Evolutionary conservation across 2,329 filamentous ascomycete genomes (phyloP).

Genomic region (Microdochium trichocladiopsis): DNA sequence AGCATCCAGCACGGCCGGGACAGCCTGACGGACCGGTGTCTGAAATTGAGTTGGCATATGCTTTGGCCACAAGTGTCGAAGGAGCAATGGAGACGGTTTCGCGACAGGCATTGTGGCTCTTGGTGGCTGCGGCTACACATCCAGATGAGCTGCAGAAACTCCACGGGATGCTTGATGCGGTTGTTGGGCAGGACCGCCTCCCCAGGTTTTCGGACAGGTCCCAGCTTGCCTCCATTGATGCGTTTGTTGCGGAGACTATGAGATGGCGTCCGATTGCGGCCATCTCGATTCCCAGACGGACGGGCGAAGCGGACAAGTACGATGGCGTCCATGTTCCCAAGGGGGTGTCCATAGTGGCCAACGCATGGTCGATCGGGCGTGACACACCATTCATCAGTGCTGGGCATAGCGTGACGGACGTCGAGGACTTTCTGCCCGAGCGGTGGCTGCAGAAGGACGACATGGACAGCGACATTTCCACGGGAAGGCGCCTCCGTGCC

Average conservation of each 20-base stretch:
- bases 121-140: slow-evolving; percentile 10
- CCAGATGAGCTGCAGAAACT: slow-evolving; percentile 17
- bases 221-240: slow-evolving; percentile 25
- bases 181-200: slow-evolving; percentile 21
- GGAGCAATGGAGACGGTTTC: slow-evolving; percentile 13
- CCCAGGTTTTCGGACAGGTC: slow-evolving; percentile 21
- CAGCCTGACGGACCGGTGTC: background rate
- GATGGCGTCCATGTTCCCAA: slow-evolving; percentile 24
- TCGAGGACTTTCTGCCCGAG: slow-evolving; percentile 1
- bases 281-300: slow-evolving; percentile 18
- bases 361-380: slow-evolving; percentile 18
- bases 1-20: background rate
- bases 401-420: background rate
- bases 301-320: slow-evolving; percentile 15
- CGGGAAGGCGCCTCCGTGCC: background rate
- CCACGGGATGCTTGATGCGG: slow-evolving; percentile 23
- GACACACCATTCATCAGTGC: slow-evolving; percentile 9
- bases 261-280: slow-evolving; percentile 26
- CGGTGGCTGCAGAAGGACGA: background rate
- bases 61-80: slow-evolving; percentile 11
- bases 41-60: slow-evolving; percentile 10
- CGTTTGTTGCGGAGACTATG: slow-evolving; percentile 26
- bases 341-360: slow-evolving; percentile 24
- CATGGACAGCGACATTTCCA: background rate
- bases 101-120: slow-evolving; percentile 7